Percentiles rank a stretch among this genome's conserved stretches.
These are phyloP conservation scores for Symbiodinium natans DNA, from an alignment of 73 alveolate species.

Conservation along the genomic window DNA sequence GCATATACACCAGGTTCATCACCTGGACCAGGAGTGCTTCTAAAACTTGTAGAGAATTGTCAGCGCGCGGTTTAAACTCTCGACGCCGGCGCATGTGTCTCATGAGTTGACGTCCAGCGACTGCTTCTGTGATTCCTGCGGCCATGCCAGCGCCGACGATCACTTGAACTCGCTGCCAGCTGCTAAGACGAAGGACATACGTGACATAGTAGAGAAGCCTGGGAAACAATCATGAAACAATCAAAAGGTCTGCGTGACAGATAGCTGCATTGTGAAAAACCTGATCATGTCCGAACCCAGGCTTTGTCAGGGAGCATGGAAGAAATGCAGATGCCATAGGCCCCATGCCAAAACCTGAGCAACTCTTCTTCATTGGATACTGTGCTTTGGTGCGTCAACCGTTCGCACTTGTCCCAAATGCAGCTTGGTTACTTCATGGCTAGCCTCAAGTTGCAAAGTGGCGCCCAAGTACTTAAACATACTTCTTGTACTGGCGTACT, in stretches of 20 bases:
- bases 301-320: background rate
- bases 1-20: constrained; percentile 46
- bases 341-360: constrained; percentile 64
- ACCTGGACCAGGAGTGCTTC: background rate
- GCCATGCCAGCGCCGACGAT: constrained; percentile 13
- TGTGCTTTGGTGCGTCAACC: background rate
- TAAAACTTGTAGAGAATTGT: too few relatives aligned
- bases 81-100: background rate
- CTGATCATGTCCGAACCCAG: too few relatives aligned
- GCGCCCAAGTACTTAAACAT: too few relatives aligned
- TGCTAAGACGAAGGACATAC: constrained; percentile 40
- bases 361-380: background rate
- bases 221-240: background rate
- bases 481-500: too few relatives aligned
- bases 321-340: constrained; percentile 29
- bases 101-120: background rate
- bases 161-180: constrained; percentile 58
- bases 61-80: too few relatives aligned
- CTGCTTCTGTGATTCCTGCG: constrained; percentile 55
- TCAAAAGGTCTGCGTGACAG: too few relatives aligned
- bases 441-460: too few relatives aligned
- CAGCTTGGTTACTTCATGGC: background rate
- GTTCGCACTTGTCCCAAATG: background rate
- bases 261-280: too few relatives aligned
- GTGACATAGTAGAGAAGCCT: constrained; percentile 64